Conservation (phyloP, 108 stramenopile genomes). For the Cyclotella kingstonii region DNA sequence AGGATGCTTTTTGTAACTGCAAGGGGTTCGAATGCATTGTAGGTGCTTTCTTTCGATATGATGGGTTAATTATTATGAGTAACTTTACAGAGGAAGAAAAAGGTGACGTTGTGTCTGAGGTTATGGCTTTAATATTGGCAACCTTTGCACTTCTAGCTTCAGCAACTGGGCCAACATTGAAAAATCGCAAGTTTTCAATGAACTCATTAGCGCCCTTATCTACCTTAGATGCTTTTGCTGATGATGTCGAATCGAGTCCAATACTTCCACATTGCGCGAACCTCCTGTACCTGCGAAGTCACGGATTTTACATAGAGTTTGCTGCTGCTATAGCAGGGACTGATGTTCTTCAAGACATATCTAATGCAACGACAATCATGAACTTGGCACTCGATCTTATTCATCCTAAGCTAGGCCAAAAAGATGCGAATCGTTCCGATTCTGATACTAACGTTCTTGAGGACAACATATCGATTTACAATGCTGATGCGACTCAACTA, state of each 20-base stretch:
- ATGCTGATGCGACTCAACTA: conserved; percentile 77
- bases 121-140: conserved; percentile 52
- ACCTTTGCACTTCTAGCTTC: conserved; percentile 57
- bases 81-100: conserved; percentile 16
- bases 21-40: conserved; percentile 69
- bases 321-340: conserved; percentile 61
- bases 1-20: conserved; percentile 68
- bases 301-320: conserved; percentile 77
- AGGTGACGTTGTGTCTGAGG: conserved; percentile 13
- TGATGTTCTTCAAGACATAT: conserved; percentile 47
- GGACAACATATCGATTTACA: conserved; percentile 50
- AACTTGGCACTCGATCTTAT: conserved; percentile 71
- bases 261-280: conserved; percentile 47
- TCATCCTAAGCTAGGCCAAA: conserved; percentile 56
- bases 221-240: conserved; percentile 22
- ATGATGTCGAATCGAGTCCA: conserved; percentile 35
- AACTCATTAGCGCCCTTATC: conserved; percentile 20
- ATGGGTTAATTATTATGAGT: conserved; percentile 32
- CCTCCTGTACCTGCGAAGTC: conserved; percentile 57
- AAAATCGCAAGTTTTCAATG: conserved; percentile 35
- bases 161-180: conserved; percentile 49
- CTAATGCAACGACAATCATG: conserved; percentile 46
- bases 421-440: conserved; percentile 35
- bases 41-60: conserved; percentile 49
- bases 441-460: conserved; percentile 19